phyloP scores from a whole-genome alignment of 1,139 yeast species.

The Geotrichum phurueaensis region DNA sequence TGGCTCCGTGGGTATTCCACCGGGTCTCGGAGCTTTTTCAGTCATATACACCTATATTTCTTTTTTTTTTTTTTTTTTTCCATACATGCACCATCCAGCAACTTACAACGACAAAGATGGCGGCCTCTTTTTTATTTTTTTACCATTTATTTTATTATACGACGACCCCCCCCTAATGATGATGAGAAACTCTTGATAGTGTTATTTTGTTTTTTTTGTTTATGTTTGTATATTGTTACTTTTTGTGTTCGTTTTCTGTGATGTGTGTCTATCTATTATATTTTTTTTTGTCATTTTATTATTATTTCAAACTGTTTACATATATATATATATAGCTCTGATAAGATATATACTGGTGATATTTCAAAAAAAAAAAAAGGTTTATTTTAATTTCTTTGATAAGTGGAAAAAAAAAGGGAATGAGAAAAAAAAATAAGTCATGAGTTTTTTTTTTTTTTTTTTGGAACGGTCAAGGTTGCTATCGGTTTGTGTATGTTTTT shows the following conservation, averaged over 20 bases:
- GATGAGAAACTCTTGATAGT: not conserved
- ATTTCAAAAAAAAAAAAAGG: not conserved
- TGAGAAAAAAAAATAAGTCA: too few species aligned
- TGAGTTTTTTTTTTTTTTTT: too few species aligned
- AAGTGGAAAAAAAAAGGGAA: too few species aligned
- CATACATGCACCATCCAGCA: not conserved
- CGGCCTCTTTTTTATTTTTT: too few species aligned
- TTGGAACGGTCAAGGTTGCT: too few species aligned
- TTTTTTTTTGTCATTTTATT: not conserved
- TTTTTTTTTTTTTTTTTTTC: too few species aligned
- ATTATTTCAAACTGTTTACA: not conserved
- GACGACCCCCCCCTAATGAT: not conserved
- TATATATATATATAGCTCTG: not conserved
- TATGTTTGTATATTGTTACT: not conserved
- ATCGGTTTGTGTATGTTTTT: too few species aligned
- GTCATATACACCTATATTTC: too few species aligned
- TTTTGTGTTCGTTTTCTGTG: not conserved
- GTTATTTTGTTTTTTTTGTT: not conserved
- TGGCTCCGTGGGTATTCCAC: not conserved
- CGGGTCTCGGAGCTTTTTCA: too few species aligned
- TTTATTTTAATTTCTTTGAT: too few species aligned
- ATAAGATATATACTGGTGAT: not conserved
- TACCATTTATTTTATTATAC: not conserved
- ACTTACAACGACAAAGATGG: not conserved
- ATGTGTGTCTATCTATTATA: not conserved